These are phyloP conservation scores for Edaphochlamys debaryana DNA, from an alignment of 139 green algal genomes.

Conservation along the genomic window DNA sequence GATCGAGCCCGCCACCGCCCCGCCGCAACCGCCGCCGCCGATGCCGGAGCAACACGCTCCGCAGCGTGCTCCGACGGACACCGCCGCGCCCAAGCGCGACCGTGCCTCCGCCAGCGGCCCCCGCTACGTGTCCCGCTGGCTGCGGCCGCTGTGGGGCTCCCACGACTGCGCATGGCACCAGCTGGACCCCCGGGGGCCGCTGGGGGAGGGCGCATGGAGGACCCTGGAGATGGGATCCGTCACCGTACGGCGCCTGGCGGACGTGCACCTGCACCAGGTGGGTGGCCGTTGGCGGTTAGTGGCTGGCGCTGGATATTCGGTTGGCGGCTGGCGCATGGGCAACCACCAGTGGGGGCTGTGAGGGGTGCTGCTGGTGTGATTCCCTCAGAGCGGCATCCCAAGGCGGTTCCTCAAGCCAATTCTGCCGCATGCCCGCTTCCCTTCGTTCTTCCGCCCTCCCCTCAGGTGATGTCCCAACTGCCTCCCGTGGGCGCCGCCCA, in stretches of 20 bases:
- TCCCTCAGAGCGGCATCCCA: too few relatives aligned
- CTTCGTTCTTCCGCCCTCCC: too few relatives aligned
- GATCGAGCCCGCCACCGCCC: not conserved
- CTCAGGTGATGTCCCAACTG: constrained; percentile 31
- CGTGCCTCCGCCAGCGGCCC: not conserved
- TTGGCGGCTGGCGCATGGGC: too few relatives aligned
- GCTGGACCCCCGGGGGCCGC: constrained; percentile 12
- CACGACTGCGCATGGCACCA: constrained; percentile 3
- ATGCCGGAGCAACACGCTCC: too few relatives aligned
- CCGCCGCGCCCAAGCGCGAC: not conserved
- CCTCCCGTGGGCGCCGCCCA: not conserved
- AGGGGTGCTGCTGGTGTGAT: too few relatives aligned
- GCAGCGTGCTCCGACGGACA: too few relatives aligned
- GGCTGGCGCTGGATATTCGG: too few relatives aligned
- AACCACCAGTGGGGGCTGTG: too few relatives aligned
- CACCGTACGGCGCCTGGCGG: constrained; percentile 4
- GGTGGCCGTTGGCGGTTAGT: too few relatives aligned
- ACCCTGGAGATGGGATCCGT: not conserved
- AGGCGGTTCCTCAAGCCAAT: too few relatives aligned
- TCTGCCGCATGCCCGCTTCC: too few relatives aligned
- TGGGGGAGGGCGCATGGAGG: not conserved
- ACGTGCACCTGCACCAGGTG: constrained; percentile 23
- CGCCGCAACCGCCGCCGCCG: too few relatives aligned
- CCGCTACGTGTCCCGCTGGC: constrained; percentile 5
- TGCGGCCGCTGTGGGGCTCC: constrained; percentile 23